These are phyloP conservation scores for Piper betle DNA, from an alignment of 164 flowering plant species.

Conservation along the genomic window DNA sequence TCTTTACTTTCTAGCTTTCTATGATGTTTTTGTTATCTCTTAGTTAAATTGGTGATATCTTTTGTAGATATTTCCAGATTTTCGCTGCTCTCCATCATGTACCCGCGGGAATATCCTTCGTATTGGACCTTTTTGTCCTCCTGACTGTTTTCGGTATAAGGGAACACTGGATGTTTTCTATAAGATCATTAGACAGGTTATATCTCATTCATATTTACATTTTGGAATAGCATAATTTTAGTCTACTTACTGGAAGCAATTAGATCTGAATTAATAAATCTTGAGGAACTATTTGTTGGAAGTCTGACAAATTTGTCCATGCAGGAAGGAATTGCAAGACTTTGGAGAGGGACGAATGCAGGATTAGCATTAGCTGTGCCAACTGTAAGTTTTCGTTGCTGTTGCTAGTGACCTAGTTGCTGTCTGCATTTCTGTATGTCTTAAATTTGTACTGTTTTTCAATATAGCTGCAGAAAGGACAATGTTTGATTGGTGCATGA, in stretches of 20 bases:
- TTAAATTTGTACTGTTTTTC: too few relatives aligned
- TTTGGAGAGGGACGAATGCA: conserved; percentile 99
- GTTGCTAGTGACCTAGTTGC: not conserved
- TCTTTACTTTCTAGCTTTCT: not conserved
- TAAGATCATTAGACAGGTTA: conserved; percentile 86
- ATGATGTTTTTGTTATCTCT: not conserved
- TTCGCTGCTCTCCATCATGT: conserved; percentile 85
- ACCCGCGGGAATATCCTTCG: conserved; percentile 71
- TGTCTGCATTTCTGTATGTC: not conserved
- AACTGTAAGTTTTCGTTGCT: conserved; percentile 38
- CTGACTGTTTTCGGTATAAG: conserved; percentile 89
- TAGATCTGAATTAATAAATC: not conserved
- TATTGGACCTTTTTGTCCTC: conserved; percentile 67
- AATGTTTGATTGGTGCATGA: not conserved
- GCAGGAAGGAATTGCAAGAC: conserved; percentile 82
- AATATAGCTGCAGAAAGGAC: not conserved
- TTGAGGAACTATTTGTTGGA: not conserved
- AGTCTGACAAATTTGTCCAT: conserved; percentile 1
- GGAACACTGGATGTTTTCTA: conserved; percentile 87
- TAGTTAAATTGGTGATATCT: not conserved
- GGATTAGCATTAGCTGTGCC: conserved; percentile 87
- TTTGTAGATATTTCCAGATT: conserved; percentile 72
- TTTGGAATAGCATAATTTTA: not conserved
- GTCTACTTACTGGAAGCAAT: not conserved
- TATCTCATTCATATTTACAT: conserved; percentile 11